Evolutionary conservation across 495 filamentous ascomycete genomes (phyloP).

Genomic region (Rostrohypoxylon terebratum): DNA sequence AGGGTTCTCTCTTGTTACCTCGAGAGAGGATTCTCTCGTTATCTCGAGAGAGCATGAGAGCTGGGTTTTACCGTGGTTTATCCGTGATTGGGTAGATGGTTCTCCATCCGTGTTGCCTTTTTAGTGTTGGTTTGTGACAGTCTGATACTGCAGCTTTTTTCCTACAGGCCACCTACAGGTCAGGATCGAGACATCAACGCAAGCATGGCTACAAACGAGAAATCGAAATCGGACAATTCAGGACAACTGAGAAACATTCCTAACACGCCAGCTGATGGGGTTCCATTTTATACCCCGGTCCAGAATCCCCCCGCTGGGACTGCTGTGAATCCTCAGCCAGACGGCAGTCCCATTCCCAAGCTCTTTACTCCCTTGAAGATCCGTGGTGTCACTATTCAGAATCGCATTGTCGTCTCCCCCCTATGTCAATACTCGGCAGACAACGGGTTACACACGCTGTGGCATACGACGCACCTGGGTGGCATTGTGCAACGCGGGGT

Average conservation of each 20-base stretch:
- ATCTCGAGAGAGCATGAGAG: too few relatives aligned
- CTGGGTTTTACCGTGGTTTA: too few relatives aligned
- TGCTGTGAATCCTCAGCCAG: conserved; percentile 69
- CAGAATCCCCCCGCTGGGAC: conserved; percentile 74
- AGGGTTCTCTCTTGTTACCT: too few relatives aligned
- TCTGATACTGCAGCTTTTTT: neutral
- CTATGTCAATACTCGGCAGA: conserved; percentile 77
- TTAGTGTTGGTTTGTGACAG: too few relatives aligned
- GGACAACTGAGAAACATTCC: conserved; percentile 41
- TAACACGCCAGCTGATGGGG: conserved; percentile 60
- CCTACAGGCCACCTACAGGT: neutral
- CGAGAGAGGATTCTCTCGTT: too few relatives aligned
- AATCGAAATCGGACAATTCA: neutral
- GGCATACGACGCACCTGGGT: conserved; percentile 68
- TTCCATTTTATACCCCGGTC: conserved; percentile 76
- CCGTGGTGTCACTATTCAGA: conserved; percentile 69
- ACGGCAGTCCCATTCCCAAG: conserved; percentile 69
- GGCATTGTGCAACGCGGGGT: conserved; percentile 72
- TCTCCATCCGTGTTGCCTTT: too few relatives aligned
- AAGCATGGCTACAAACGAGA: conserved; percentile 17
- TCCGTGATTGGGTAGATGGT: too few relatives aligned
- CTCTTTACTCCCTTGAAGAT: conserved; percentile 75
- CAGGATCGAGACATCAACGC: neutral
- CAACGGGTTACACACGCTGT: conserved; percentile 70
- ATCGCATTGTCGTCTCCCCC: conserved; percentile 70